Conservation (phyloP, 371 early-diverging fungal genomes). For the Cokeromyces recurvatus region DNA sequence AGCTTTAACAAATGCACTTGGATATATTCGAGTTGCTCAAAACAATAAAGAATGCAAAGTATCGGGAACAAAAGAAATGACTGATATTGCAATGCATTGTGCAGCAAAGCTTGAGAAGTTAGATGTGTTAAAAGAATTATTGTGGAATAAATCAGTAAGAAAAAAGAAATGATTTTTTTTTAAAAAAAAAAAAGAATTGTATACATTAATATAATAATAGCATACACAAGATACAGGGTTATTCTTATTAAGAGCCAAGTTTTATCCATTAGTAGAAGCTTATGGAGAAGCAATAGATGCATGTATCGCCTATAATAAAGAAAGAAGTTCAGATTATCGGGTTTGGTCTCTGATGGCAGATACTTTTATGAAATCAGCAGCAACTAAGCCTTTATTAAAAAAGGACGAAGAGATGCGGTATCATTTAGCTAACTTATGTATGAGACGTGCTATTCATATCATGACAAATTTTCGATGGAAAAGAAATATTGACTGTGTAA, state of each 20-base stretch:
- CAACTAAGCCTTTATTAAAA: background rate
- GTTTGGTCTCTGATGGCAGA: conserved; percentile 28
- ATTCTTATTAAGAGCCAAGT: conserved; percentile 23
- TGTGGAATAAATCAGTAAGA: conserved; percentile 31
- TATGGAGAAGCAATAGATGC: conserved; percentile 27
- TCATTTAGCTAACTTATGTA: conserved; percentile 33
- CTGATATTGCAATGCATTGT: conserved; percentile 38
- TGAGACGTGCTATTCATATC: conserved; percentile 32
- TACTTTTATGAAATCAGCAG: conserved; percentile 14
- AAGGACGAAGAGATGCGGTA: conserved; percentile 15
- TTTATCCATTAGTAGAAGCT: conserved; percentile 31
- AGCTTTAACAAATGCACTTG: conserved; percentile 27
- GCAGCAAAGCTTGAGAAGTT: conserved; percentile 24
- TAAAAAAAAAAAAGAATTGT: no score
- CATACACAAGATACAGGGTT: conserved; percentile 29
- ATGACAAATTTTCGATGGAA: conserved; percentile 32
- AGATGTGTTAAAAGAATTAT: conserved; percentile 23
- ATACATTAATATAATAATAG: conserved; percentile 15
- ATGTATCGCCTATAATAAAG: conserved; percentile 27
- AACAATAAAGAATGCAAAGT: conserved; percentile 28
- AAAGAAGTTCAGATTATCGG: conserved; percentile 33
- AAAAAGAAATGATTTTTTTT: no score
- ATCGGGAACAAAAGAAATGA: conserved; percentile 30
- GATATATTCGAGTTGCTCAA: conserved; percentile 26
- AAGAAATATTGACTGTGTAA: conserved; percentile 22